Evolutionary conservation across 2,329 filamentous ascomycete genomes (phyloP).

Genomic region (Samsoniella hepiali): DNA sequence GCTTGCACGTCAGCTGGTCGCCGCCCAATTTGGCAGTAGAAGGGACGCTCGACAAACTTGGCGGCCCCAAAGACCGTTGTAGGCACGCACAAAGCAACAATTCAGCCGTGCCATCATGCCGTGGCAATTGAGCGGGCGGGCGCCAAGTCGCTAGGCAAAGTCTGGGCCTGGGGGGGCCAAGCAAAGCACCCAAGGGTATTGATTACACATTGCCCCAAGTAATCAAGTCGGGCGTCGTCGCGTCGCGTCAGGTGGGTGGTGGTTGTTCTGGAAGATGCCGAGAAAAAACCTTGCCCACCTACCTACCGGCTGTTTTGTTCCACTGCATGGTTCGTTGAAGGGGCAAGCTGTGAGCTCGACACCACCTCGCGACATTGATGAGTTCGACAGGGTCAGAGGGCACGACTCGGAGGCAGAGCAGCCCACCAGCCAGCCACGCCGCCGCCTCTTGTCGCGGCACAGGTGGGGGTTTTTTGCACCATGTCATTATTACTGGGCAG

Average conservation of each 20-base stretch:
- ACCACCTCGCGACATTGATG: no score
- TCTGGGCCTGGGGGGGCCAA: background rate
- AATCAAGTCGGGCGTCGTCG: no score
- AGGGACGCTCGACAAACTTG: background rate
- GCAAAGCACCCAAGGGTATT: background rate
- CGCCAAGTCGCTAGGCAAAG: background rate
- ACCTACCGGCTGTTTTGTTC: no score
- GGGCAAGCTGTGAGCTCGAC: no score
- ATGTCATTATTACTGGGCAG: background rate
- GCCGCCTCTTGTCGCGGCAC: background rate
- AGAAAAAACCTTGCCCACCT: no score
- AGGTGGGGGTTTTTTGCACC: background rate
- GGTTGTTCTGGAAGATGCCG: no score
- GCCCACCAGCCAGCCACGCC: background rate
- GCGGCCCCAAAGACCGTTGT: background rate
- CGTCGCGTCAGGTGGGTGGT: no score
- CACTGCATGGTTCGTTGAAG: no score
- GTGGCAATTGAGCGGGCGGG: no score
- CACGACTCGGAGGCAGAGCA: background rate
- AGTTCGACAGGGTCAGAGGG: background rate
- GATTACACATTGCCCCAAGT: background rate
- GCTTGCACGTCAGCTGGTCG: slow-evolving; percentile 10
- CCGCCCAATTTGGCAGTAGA: slow-evolving; percentile 6
- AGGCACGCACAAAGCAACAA: background rate
- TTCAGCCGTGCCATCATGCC: background rate